phyloP scores from a whole-genome alignment of 2,329 filamentous ascomycete genomes.

The Cladosporium sp. region DNA sequence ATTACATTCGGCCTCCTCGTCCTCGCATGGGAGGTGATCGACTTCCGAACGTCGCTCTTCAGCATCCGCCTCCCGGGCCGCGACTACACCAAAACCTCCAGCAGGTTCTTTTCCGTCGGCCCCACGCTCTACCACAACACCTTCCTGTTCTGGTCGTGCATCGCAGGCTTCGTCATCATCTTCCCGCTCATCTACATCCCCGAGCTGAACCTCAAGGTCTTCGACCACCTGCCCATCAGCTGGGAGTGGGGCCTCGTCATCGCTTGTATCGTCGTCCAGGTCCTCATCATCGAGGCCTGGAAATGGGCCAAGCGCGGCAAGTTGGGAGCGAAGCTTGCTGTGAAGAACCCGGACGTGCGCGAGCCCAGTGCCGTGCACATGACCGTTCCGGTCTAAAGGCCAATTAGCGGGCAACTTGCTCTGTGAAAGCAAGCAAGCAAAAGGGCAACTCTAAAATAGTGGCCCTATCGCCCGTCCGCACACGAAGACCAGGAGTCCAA shows the following conservation, averaged over 20 bases:
- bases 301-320: slow-evolving; percentile 57
- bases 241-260: slow-evolving; percentile 67
- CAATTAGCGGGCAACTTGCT: too few relatives aligned
- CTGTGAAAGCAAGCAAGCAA: too few relatives aligned
- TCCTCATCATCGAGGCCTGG: slow-evolving; percentile 59
- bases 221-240: slow-evolving; percentile 58
- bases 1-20: slow-evolving; percentile 39
- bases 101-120: slow-evolving; percentile 17
- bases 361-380: not conserved
- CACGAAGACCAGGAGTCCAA: too few relatives aligned
- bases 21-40: slow-evolving; percentile 41
- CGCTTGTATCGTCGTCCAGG: slow-evolving; percentile 55
- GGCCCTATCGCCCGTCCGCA: too few relatives aligned
- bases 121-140: slow-evolving; percentile 9
- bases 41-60: slow-evolving; percentile 19
- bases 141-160: slow-evolving; percentile 37
- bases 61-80: slow-evolving; percentile 5
- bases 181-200: slow-evolving; percentile 57
- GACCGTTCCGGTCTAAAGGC: not conserved
- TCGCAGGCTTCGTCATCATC: slow-evolving; percentile 38
- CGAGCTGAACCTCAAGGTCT: slow-evolving; percentile 58
- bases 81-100: slow-evolving; percentile 5
- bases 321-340: slow-evolving; percentile 6
- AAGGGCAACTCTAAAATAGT: too few relatives aligned
- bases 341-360: not conserved